A percentile compares a stretch with the other conserved stretches of the same genome.
Evolutionary conservation across 169 alveolate species (phyloP).

Genomic region (Sarcocystis neurona): DNA sequence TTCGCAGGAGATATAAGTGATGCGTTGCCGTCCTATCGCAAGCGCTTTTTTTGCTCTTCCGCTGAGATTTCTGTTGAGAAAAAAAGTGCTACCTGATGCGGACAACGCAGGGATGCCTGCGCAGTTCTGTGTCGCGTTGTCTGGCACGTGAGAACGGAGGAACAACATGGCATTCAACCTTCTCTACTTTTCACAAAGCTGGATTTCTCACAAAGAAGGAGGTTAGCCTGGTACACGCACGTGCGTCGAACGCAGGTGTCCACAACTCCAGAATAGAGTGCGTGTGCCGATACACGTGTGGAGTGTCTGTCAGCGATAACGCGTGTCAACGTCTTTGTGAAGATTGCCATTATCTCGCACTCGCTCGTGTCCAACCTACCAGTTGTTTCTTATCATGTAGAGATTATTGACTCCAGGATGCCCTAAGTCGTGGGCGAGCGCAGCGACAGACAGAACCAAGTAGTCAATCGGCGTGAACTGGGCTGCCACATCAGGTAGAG

Average conservation of each 20-base stretch:
- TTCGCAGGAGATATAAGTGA: not conserved
- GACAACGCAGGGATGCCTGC: constrained; percentile 23
- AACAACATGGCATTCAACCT: no score
- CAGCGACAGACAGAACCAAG: constrained; percentile 59
- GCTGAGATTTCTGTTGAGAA: not conserved
- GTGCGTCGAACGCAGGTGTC: no score
- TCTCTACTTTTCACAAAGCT: no score
- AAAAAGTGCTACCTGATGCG: not conserved
- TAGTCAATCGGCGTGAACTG: constrained; percentile 52
- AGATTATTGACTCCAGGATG: constrained; percentile 66
- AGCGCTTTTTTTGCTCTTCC: not conserved
- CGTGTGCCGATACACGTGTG: no score
- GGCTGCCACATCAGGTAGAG: constrained; percentile 52
- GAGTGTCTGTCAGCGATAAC: no score
- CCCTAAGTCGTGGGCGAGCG: constrained; percentile 63
- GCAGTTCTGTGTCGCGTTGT: no score
- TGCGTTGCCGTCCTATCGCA: not conserved
- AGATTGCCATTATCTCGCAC: no score
- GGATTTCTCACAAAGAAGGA: no score
- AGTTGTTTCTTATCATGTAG: constrained; percentile 41
- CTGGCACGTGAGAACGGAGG: no score
- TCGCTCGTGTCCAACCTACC: not conserved
- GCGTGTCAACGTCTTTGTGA: no score
- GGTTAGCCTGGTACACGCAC: no score
- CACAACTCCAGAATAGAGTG: no score